phyloP scores from a whole-genome alignment of 176 grass and related monocot species.

The Juncus effusus region DNA sequence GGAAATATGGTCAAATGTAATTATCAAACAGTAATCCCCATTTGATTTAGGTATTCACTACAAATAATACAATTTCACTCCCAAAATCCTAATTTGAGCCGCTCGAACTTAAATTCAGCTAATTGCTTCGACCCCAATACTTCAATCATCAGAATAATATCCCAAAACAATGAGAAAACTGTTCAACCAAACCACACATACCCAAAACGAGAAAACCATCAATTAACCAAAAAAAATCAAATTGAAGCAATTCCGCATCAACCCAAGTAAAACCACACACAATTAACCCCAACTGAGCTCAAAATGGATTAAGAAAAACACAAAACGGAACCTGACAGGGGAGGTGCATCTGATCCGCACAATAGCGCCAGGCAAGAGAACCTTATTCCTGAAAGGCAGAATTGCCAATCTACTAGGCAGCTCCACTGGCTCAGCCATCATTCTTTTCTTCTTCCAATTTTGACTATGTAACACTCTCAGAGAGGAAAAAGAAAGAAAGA shows the following conservation, averaged over 20 bases:
- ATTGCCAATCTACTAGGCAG: constrained; percentile 82
- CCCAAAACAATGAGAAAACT: neutral
- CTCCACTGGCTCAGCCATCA: constrained; percentile 69
- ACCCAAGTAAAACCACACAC: constrained; percentile 4
- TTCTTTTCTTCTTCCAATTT: constrained; percentile 14
- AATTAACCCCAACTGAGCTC: constrained; percentile 9
- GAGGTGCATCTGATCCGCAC: constrained; percentile 94
- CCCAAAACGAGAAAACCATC: neutral
- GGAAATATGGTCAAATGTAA: no score
- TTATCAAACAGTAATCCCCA: no score
- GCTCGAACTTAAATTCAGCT: constrained; percentile 13
- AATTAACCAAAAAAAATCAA: constrained; percentile 19
- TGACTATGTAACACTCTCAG: neutral
- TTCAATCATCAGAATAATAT: neutral
- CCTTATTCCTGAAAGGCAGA: constrained; percentile 93
- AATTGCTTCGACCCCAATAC: neutral
- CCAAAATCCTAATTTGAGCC: constrained; percentile 7
- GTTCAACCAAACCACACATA: constrained; percentile 5
- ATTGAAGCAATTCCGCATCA: neutral
- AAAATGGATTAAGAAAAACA: constrained; percentile 10
- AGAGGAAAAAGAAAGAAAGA: neutral
- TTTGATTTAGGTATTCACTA: constrained; percentile 5
- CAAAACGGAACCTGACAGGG: constrained; percentile 63
- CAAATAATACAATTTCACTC: constrained; percentile 13
- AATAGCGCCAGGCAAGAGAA: constrained; percentile 88